phyloP scores from a whole-genome alignment of 495 filamentous ascomycete species.

The Wilcoxina mikolae region DNA sequence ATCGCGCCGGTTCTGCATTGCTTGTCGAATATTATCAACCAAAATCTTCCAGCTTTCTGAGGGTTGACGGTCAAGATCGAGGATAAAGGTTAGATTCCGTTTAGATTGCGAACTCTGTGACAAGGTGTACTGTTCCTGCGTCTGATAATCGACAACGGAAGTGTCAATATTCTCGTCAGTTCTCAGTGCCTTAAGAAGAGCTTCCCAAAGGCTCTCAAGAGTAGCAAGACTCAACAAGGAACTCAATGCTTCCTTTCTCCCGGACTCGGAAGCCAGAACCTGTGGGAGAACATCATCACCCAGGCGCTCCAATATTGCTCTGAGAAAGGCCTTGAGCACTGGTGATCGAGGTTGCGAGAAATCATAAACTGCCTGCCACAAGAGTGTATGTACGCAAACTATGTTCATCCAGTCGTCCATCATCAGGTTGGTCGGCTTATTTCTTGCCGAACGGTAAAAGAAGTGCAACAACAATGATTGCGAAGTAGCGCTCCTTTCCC shows the following conservation, averaged over 20 bases:
- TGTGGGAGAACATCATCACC: not conserved
- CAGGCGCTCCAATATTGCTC: not conserved
- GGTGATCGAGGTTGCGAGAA: not conserved
- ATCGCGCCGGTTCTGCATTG: not conserved
- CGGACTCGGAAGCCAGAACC: not conserved
- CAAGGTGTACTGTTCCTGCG: not conserved
- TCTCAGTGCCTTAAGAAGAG: not conserved
- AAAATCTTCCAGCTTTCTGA: not conserved
- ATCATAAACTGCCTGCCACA: not conserved
- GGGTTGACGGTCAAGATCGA: not conserved
- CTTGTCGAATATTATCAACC: not conserved
- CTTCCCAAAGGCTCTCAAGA: not conserved
- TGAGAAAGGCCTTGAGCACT: not conserved
- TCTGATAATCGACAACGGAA: not conserved
- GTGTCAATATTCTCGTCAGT: not conserved
- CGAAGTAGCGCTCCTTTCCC: not conserved
- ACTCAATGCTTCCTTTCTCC: not conserved
- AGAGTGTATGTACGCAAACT: not conserved
- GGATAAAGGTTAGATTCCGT: not conserved
- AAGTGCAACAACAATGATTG: slow-evolving; percentile 1
- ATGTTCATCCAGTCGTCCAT: not conserved
- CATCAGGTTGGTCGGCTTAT: not conserved
- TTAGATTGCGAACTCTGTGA: no score
- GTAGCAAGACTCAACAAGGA: not conserved
- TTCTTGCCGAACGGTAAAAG: not conserved